A percentile compares a stretch with the other conserved stretches of the same genome.
Conservation (phyloP, 2,329 filamentous ascomycete genomes). For the Eutypella sp. region DNA sequence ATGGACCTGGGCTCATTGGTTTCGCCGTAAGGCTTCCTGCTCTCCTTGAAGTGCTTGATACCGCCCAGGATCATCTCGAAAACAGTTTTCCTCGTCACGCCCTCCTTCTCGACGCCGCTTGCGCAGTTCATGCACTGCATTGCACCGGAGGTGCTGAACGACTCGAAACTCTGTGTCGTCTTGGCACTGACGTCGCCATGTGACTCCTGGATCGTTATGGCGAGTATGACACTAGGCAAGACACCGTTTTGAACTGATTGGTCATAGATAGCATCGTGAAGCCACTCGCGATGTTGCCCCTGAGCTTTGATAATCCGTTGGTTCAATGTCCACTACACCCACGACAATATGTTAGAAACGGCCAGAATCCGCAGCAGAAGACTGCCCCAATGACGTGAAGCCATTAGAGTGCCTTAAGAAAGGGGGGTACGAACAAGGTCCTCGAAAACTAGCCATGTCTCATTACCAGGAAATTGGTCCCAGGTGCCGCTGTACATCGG, state of each 20-base stretch:
- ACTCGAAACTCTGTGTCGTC: slow-evolving; percentile 30
- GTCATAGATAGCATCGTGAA: no score
- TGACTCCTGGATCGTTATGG: slow-evolving; percentile 38
- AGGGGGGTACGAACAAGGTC: not conserved
- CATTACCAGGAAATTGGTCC: not conserved
- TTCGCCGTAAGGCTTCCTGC: slow-evolving; percentile 24
- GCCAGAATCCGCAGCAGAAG: no score
- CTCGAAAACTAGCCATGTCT: not conserved
- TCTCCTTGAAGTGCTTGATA: slow-evolving; percentile 23
- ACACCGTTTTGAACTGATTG: not conserved
- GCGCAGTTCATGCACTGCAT: slow-evolving; percentile 31
- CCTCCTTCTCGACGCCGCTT: not conserved
- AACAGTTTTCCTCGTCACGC: slow-evolving; percentile 20
- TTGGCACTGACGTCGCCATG: slow-evolving; percentile 32
- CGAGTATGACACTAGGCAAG: slow-evolving; percentile 29
- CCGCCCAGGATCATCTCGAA: slow-evolving; percentile 28
- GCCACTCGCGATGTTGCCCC: no score
- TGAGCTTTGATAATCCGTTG: no score
- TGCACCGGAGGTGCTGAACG: slow-evolving; percentile 30
- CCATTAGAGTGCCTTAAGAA: not conserved
- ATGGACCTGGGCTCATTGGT: slow-evolving; percentile 23
- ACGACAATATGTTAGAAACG: not conserved
- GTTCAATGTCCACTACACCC: no score
- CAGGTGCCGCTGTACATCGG: not conserved
- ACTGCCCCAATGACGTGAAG: not conserved